phyloP scores from a whole-genome alignment of 371 early-diverging fungal genomes.

The Capillidium rhysosporum region DNA sequence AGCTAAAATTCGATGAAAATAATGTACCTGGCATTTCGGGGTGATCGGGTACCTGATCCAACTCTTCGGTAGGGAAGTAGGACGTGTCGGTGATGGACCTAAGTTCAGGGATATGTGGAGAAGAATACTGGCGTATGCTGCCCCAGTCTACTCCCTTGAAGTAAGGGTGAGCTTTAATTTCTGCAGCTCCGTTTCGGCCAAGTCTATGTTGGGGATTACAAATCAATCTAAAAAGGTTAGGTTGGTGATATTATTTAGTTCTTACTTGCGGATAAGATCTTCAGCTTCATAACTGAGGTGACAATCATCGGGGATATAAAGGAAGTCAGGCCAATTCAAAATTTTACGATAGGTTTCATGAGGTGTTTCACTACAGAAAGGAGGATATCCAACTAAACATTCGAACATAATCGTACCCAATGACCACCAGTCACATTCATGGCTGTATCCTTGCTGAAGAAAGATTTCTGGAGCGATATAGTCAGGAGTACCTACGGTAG shows the following conservation, averaged over 20 bases:
- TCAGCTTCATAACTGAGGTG: conserved; percentile 76
- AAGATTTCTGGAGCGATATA: conserved; percentile 97
- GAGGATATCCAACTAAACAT: conserved; percentile 93
- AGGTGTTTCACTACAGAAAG: conserved; percentile 87
- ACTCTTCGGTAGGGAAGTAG: conserved; percentile 90
- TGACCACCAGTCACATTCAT: conserved; percentile 99
- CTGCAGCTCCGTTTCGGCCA: conserved; percentile 54
- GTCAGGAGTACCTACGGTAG: conserved; percentile 94
- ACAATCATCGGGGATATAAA: conserved; percentile 84
- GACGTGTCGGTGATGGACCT: conserved; percentile 91
- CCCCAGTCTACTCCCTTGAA: conserved; percentile 93
- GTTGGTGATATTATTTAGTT: conserved; percentile 7
- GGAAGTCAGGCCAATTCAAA: conserved; percentile 78
- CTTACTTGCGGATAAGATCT: conserved; percentile 66
- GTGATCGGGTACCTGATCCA: conserved; percentile 45
- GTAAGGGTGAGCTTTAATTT: conserved; percentile 88
- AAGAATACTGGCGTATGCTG: conserved; percentile 50
- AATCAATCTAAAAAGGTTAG: conserved; percentile 31
- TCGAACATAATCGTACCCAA: conserved; percentile 99
- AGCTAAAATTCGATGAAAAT: not conserved
- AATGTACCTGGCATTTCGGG: conserved; percentile 7
- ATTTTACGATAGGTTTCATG: conserved; percentile 96
- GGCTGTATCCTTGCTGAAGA: conserved; percentile 81
- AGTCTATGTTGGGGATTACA: conserved; percentile 70
- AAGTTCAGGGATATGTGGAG: conserved; percentile 90